Evolutionary conservation across 1,284 basidiomycete species (phyloP).

Genomic region (Moesziomyces antarcticus): DNA sequence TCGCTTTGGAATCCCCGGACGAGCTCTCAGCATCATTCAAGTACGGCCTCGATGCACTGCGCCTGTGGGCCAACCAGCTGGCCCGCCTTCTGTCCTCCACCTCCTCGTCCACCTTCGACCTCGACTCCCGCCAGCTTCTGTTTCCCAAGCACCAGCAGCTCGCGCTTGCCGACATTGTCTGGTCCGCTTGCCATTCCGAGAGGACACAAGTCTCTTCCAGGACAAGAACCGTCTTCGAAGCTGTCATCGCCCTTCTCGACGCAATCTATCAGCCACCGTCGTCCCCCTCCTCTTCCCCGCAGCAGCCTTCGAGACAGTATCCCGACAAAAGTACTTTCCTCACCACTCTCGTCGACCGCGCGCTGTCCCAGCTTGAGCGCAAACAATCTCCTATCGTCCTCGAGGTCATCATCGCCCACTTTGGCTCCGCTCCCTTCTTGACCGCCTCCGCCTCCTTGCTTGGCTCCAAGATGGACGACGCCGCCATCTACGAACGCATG

Average conservation of each 20-base stretch:
- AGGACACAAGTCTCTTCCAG: conserved; percentile 36
- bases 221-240: conserved; percentile 37
- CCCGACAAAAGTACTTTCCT: conserved; percentile 27
- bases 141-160: conserved; percentile 35
- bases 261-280: conserved; percentile 5
- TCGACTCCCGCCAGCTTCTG: conserved; percentile 12
- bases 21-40: conserved; percentile 46
- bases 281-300: neutral
- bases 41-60: conserved; percentile 43
- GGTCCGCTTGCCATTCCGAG: conserved; percentile 46
- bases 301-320: conserved; percentile 10
- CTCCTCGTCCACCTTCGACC: conserved; percentile 3
- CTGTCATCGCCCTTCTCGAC: conserved; percentile 21
- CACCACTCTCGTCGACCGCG: conserved; percentile 26
- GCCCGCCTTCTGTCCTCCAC: conserved; percentile 9
- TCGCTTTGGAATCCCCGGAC: conserved; percentile 22
- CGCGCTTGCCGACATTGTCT: conserved; percentile 37
- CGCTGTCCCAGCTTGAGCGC: conserved; percentile 37
- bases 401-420: conserved; percentile 40
- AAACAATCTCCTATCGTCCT: conserved; percentile 46
- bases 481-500: conserved; percentile 43
- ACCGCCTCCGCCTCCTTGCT: conserved; percentile 2
- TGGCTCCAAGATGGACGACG: conserved; percentile 11
- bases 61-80: conserved; percentile 34
- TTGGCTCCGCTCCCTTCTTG: conserved; percentile 39